Evolutionary conservation across 2,329 filamentous ascomycete genomes (phyloP).

Genomic region (Cladosporium sp.): DNA sequence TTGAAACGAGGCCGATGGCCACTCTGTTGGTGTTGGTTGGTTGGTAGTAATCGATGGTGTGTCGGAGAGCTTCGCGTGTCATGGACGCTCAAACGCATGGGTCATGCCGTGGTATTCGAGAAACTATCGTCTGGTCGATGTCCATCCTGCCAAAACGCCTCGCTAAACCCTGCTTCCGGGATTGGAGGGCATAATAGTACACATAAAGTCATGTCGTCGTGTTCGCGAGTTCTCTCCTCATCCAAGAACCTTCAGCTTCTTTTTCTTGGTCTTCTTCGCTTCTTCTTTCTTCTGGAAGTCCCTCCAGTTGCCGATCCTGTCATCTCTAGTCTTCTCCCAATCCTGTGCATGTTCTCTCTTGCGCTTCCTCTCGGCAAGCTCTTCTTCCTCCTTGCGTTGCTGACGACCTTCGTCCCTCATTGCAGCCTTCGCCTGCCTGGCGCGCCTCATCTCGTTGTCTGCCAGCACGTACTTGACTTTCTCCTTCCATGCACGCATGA

Average conservation of each 20-base stretch:
- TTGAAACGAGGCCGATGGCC: too few species aligned
- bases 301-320: constrained; percentile 90
- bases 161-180: background rate
- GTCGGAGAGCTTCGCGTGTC: too few species aligned
- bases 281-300: constrained; percentile 68
- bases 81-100: too few species aligned
- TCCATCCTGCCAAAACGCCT: background rate
- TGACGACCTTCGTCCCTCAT: constrained; percentile 95
- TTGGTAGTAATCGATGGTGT: background rate
- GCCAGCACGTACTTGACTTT: constrained; percentile 87
- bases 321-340: constrained; percentile 89
- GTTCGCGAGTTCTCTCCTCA: background rate
- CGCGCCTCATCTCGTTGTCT: constrained; percentile 81
- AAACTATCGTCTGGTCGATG: too few species aligned
- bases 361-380: constrained; percentile 60
- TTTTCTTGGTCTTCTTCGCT: constrained; percentile 9
- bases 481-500: constrained; percentile 80
- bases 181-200: background rate
- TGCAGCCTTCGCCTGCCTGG: constrained; percentile 84
- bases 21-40: background rate
- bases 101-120: too few species aligned
- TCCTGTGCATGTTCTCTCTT: constrained; percentile 85
- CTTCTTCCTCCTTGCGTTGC: constrained; percentile 80
- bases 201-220: background rate
- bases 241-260: constrained; percentile 14